phyloP scores from a whole-genome alignment of 805 yeast species.

The Pichia californica region DNA sequence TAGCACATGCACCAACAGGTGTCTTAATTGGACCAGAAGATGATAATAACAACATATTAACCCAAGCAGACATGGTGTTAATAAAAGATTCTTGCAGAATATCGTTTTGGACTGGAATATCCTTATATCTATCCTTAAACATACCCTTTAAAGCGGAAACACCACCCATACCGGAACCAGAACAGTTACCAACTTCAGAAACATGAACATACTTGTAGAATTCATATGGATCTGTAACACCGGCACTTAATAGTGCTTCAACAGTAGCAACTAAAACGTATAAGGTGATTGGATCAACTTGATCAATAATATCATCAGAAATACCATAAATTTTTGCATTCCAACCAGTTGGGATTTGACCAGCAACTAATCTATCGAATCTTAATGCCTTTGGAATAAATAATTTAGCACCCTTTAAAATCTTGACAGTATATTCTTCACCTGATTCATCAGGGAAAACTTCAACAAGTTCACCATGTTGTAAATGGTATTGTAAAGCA shows the following conservation, averaged over 20 bases:
- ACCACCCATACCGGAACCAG: slow-evolving; percentile 99
- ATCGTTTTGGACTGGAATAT: slow-evolving; percentile 94
- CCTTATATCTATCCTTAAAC: slow-evolving; percentile 93
- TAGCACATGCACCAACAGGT: slow-evolving; percentile 99
- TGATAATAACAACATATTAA: slow-evolving; percentile 92
- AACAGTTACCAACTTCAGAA: slow-evolving; percentile 97
- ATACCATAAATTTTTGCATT: slow-evolving; percentile 92
- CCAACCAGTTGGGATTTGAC: slow-evolving; percentile 99
- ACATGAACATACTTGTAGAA: slow-evolving; percentile 97
- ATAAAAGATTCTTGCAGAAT: slow-evolving; percentile 96
- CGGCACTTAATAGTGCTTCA: slow-evolving; percentile 89
- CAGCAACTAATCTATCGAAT: slow-evolving; percentile 72
- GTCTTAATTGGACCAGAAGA: slow-evolving; percentile 99
- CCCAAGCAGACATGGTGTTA: slow-evolving; percentile 99
- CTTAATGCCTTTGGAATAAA: slow-evolving; percentile 81
- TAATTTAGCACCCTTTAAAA: slow-evolving; percentile 89
- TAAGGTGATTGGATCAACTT: slow-evolving; percentile 94
- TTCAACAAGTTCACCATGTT: slow-evolving; percentile 93
- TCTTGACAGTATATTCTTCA: slow-evolving; percentile 86
- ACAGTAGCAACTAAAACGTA: slow-evolving; percentile 90
- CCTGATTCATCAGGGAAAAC: slow-evolving; percentile 71
- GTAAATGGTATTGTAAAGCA: slow-evolving; percentile 88
- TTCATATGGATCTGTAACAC: slow-evolving; percentile 98
- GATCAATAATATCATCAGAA: slow-evolving; percentile 83
- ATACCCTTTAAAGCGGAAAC: slow-evolving; percentile 93